phyloP scores from a whole-genome alignment of 306 rosid genomes.

The Dalbergia cultrata region DNA sequence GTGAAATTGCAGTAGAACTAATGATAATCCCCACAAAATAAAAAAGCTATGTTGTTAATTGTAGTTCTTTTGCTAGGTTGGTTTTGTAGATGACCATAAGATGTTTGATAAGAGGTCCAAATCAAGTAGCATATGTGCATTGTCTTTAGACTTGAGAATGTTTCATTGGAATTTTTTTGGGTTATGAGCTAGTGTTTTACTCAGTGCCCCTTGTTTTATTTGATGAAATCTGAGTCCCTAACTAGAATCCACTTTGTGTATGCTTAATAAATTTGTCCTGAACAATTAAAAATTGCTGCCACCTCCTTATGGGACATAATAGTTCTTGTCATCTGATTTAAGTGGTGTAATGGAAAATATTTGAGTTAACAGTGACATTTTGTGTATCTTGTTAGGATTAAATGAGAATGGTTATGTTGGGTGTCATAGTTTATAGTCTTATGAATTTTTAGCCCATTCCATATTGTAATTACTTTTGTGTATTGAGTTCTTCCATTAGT shows the following conservation, averaged over 20 bases:
- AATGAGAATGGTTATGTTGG: too few species aligned
- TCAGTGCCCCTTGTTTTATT: background rate
- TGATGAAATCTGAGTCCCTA: background rate
- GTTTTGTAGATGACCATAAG: constrained; percentile 1
- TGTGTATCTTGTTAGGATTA: too few species aligned
- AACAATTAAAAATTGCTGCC: background rate
- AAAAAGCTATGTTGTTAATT: too few species aligned
- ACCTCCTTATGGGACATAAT: too few species aligned
- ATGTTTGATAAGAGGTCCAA: constrained; percentile 39
- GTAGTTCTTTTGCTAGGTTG: constrained; percentile 12
- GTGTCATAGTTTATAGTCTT: too few species aligned
- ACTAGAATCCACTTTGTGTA: background rate
- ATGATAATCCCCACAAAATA: too few species aligned
- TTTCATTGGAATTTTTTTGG: constrained; percentile 14
- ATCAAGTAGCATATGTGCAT: background rate
- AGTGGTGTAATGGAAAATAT: too few species aligned
- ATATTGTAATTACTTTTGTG: background rate
- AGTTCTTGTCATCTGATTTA: too few species aligned
- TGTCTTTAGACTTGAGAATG: background rate
- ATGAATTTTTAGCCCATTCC: background rate
- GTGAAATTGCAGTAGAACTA: too few species aligned
- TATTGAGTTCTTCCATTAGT: background rate
- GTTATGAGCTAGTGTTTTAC: background rate
- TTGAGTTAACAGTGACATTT: too few species aligned
- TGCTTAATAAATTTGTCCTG: background rate